Percentiles rank a stretch among this genome's conserved stretches.
These are phyloP conservation scores for Neostapfia colusana DNA, from an alignment of 176 grass and related monocot species.

Conservation along the genomic window DNA sequence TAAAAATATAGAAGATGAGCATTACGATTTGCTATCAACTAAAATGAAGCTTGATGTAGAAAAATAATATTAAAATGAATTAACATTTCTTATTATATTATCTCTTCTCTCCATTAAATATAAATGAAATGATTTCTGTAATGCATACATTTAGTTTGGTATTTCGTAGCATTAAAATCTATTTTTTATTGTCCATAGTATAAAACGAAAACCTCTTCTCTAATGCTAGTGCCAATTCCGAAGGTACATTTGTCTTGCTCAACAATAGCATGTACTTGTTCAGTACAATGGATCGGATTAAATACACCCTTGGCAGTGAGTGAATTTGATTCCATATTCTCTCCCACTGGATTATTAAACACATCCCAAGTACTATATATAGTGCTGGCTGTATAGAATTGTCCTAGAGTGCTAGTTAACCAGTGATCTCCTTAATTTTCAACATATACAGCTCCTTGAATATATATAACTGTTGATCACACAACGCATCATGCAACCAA, in stretches of 20 bases:
- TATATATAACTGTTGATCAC: constrained; percentile 2
- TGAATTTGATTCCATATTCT: constrained; percentile 55
- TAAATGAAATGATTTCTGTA: no score
- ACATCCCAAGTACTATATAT: constrained; percentile 19
- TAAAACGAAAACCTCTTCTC: no score
- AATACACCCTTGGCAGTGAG: constrained; percentile 11
- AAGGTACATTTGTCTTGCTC: constrained; percentile 35
- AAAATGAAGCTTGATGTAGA: no score
- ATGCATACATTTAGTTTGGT: no score
- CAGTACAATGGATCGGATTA: constrained; percentile 22
- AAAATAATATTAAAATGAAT: no score
- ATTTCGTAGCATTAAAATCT: no score
- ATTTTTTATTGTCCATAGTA: no score
- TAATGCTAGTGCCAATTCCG: no score
- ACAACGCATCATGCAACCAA: constrained; percentile 34
- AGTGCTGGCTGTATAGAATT: constrained; percentile 15
- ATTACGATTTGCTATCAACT: no score
- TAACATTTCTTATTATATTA: no score
- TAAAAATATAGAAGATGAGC: no score
- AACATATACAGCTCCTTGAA: neutral
- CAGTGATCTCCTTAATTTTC: constrained; percentile 8
- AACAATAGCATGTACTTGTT: constrained; percentile 6
- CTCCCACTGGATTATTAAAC: constrained; percentile 26
- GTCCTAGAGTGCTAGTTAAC: neutral
- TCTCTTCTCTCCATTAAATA: no score